Conservation (phyloP, 2,329 filamentous ascomycete genomes). For the Verruconis gallopava region DNA sequence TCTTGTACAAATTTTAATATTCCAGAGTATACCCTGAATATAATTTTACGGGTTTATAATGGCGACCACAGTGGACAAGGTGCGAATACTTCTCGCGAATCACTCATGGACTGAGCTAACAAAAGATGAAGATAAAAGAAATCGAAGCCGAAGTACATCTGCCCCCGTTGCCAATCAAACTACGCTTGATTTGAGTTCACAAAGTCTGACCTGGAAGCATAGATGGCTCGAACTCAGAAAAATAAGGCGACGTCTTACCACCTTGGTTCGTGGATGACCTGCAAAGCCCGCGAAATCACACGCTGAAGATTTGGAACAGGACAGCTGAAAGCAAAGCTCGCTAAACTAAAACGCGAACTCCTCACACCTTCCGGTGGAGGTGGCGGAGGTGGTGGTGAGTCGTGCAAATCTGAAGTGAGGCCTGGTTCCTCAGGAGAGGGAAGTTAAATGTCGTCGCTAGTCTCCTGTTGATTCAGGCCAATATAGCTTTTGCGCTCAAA, state of each 20-base stretch:
- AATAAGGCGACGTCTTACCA: conserved; percentile 93
- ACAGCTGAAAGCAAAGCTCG: conserved; percentile 94
- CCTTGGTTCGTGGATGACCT: conserved; percentile 43
- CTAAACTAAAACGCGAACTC: conserved; percentile 92
- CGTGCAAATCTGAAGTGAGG: no score
- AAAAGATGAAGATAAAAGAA: conserved; percentile 65
- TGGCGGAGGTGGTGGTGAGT: conserved; percentile 61
- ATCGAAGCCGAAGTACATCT: conserved; percentile 79
- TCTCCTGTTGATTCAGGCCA: conserved; percentile 5
- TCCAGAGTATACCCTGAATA: no score
- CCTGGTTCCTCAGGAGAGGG: no score
- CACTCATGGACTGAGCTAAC: not conserved
- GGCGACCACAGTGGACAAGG: conserved; percentile 97
- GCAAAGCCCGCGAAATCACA: not conserved
- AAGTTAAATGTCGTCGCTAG: no score
- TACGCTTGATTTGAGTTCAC: conserved; percentile 16
- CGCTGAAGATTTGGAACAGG: conserved; percentile 28
- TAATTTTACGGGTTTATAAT: no score
- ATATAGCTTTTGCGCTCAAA: no score
- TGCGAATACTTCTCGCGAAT: conserved; percentile 29
- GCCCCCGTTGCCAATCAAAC: conserved; percentile 12
- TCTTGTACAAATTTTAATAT: no score
- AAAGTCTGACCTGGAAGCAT: no score
- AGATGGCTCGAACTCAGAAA: conserved; percentile 96
- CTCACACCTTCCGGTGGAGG: conserved; percentile 69